Percentiles rank a stretch among this genome's conserved stretches.
phyloP scores from a whole-genome alignment of 2,329 filamentous ascomycete genomes.

The Thielaviopsis euricoi region DNA sequence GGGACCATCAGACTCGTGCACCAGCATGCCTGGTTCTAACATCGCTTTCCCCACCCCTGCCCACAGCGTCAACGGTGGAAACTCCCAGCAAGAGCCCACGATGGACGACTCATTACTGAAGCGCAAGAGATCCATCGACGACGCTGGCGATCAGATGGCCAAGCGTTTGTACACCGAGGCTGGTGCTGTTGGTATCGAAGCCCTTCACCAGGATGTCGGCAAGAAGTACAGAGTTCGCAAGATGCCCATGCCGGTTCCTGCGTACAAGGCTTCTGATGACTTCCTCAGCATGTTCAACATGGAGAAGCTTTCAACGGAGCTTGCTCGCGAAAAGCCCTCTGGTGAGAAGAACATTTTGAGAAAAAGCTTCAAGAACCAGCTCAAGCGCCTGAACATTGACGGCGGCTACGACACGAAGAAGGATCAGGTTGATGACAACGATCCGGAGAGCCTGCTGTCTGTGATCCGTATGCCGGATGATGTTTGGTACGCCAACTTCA shows the following conservation, averaged over 20 bases:
- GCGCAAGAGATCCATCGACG: slow-evolving; percentile 43
- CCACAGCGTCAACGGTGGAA: slow-evolving; percentile 43
- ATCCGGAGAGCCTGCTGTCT: slow-evolving; percentile 34
- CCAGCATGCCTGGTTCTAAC: slow-evolving; percentile 33
- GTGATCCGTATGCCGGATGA: slow-evolving; percentile 36
- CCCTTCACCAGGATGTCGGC: slow-evolving; percentile 50
- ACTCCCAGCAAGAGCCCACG: slow-evolving; percentile 19
- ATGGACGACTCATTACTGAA: slow-evolving; percentile 39
- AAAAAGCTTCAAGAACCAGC: slow-evolving; percentile 53
- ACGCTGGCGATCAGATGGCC: slow-evolving; percentile 36
- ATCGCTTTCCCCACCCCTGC: slow-evolving; percentile 41
- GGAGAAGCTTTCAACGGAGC: slow-evolving; percentile 38
- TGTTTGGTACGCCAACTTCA: slow-evolving; percentile 38
- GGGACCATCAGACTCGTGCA: slow-evolving; percentile 34
- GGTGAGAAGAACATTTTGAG: slow-evolving; percentile 51
- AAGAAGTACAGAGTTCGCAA: slow-evolving; percentile 50
- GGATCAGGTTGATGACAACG: slow-evolving; percentile 34
- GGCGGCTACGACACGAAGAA: slow-evolving; percentile 46
- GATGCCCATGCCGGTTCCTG: neutral
- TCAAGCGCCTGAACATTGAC: slow-evolving; percentile 44
- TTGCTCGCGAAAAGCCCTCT: slow-evolving; percentile 46
- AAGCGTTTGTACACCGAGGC: slow-evolving; percentile 46
- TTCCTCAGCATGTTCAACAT: slow-evolving; percentile 43
- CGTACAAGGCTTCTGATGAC: slow-evolving; percentile 28
- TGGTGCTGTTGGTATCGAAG: slow-evolving; percentile 40